Base-by-base conservation (phyloP, 805 yeast species). In the Torulaspora gathmanii region DNA sequence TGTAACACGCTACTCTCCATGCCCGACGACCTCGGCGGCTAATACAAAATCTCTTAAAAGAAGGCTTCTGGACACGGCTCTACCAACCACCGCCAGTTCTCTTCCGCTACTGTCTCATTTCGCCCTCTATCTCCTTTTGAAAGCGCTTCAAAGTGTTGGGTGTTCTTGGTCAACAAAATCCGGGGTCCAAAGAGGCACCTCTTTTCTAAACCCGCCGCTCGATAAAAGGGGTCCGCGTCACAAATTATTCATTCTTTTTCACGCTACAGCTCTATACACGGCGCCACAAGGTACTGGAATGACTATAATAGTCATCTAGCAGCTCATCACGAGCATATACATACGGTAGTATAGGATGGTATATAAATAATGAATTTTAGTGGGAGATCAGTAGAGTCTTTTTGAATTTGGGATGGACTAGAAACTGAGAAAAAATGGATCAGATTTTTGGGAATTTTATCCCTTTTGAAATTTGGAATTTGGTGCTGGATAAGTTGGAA, bases 401-500 rank as follows among this genome's bases (percentile, higher is more conserved):
- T 22, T 15, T 10, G 17, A 13, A 9, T 38, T 12, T 5, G 10
- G 7, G 10, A 4, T 13, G 16, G 7, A 11, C 4, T 12, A 17
- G 15, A 3, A 7, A 20, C n/a, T 28, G 8, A 12, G 13, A 37
- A 17, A 10, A 5, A 10, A 38, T 38, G 41, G 20, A 12, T 13
- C 26, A 20, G 5, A 10, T 38, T n/a, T 28, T 38, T n/a, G 34
- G 25, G 16, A 28, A 25, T 22, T 5, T 23, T 20, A 27, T 47
- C 15, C 52, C 49, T 15, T 9, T 45, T 2, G 53, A 53, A 25
- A 39, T 50, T 8, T 19, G 52, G 10, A 40, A 50, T 16, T 33
- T 48, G 29, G 46, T 52, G 12, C 30, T 50, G 12, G 27, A 49
- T 2, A 36, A 44, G 36, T 26, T 52, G 25, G 50, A 48, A 23